Evolutionary conservation across 148 eudicot species (phyloP).

Genomic region (Vaccinium macrocarpon): DNA sequence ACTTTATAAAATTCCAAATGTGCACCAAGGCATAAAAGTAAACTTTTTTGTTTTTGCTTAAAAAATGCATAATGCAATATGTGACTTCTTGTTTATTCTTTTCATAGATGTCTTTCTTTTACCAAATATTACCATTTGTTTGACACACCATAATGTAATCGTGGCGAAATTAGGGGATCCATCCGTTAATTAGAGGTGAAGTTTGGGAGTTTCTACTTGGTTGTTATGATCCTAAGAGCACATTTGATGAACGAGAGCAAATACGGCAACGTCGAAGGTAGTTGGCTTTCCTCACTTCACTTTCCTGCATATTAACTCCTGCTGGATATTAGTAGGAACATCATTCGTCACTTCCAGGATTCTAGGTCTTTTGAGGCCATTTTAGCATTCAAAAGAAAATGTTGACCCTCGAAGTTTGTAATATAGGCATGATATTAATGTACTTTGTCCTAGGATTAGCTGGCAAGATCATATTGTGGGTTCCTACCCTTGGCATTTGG

Average conservation of each 20-base stretch:
- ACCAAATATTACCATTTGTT: background rate
- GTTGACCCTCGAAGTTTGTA: background rate
- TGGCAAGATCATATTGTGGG: background rate
- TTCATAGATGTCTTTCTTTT: background rate
- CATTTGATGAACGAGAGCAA: slow-evolving; percentile 80
- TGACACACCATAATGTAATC: slow-evolving; percentile 9
- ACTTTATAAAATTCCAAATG: background rate
- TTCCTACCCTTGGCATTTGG: background rate
- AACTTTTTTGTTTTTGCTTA: background rate
- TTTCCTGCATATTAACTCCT: slow-evolving; percentile 1
- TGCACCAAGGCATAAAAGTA: background rate
- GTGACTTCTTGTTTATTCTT: background rate
- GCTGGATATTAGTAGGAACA: background rate
- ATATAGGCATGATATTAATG: background rate
- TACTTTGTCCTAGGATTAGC: background rate
- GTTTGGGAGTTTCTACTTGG: slow-evolving; percentile 99
- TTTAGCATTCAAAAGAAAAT: background rate
- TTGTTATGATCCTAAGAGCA: slow-evolving; percentile 86
- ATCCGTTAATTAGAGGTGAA: slow-evolving; percentile 97
- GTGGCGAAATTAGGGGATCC: slow-evolving; percentile 63
- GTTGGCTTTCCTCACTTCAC: slow-evolving; percentile 16
- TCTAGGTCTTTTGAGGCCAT: background rate
- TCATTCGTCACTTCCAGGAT: background rate
- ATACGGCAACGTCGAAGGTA: slow-evolving; percentile 80
- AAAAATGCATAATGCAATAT: background rate